Percentiles rank a stretch among this genome's conserved stretches.
Evolutionary conservation across 1,284 basidiomycete genomes (phyloP).

Genomic region (Phylloboletellus chloephorus): DNA sequence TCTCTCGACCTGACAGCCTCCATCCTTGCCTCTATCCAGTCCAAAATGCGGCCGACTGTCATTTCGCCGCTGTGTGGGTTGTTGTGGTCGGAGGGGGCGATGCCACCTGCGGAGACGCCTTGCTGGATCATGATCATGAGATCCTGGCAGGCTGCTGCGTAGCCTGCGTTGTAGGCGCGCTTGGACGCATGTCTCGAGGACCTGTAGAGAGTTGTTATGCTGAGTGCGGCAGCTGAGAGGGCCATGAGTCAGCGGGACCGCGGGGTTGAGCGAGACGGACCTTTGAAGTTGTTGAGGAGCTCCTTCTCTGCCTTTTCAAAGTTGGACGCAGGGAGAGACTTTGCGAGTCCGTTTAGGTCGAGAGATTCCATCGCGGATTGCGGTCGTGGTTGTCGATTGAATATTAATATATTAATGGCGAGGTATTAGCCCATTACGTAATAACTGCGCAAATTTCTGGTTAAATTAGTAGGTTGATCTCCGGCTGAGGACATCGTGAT

Average conservation of each 20-base stretch:
- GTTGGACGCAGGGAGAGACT: constrained; percentile 60
- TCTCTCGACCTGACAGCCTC: constrained; percentile 66
- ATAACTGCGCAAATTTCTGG: constrained; percentile 8
- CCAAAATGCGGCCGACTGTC: constrained; percentile 71
- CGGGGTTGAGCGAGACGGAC: constrained; percentile 30
- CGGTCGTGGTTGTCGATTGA: constrained; percentile 15
- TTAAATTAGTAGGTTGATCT: no score
- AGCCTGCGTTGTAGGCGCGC: constrained; percentile 70
- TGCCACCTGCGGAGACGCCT: constrained; percentile 57
- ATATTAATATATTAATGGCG: no score
- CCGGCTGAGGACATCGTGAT: no score
- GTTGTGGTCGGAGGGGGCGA: constrained; percentile 34
- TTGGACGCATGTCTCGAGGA: constrained; percentile 70
- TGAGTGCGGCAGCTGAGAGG: constrained; percentile 63
- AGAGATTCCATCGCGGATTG: constrained; percentile 53
- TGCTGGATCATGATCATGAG: constrained; percentile 75
- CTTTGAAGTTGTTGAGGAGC: constrained; percentile 74
- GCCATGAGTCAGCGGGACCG: constrained; percentile 15
- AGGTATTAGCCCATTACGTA: constrained; percentile 6
- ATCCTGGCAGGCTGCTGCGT: constrained; percentile 71
- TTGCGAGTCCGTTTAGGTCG: constrained; percentile 69
- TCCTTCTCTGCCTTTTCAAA: constrained; percentile 68
- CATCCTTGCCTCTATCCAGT: constrained; percentile 68
- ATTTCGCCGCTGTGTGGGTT: constrained; percentile 47
- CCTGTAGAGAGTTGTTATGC: constrained; percentile 76